These are phyloP conservation scores for Yamadazyma kitorensis DNA, from an alignment of 805 yeast species.

Conservation along the genomic window DNA sequence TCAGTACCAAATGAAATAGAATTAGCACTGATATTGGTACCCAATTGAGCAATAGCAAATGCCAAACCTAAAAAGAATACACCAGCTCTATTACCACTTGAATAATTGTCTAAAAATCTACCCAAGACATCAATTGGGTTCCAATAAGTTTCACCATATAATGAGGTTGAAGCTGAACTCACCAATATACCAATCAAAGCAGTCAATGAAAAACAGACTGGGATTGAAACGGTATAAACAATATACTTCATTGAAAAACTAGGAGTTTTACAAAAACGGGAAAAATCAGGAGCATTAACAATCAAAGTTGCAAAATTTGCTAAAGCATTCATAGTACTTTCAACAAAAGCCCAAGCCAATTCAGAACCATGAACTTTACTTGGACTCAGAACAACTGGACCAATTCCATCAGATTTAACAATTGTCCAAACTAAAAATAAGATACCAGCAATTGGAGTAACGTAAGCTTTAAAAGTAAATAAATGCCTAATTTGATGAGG, in stretches of 20 bases:
- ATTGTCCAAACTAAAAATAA: constrained; percentile 83
- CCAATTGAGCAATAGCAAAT: constrained; percentile 42
- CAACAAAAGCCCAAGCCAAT: constrained; percentile 81
- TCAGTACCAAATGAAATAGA: constrained; percentile 43
- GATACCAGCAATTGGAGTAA: constrained; percentile 81
- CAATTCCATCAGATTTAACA: constrained; percentile 76
- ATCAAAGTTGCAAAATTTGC: constrained; percentile 90
- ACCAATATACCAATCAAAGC: constrained; percentile 83
- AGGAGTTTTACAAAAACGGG: constrained; percentile 66
- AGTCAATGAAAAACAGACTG: constrained; percentile 74
- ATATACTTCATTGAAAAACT: constrained; percentile 37
- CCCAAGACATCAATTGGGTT: constrained; percentile 76
- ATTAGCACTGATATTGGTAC: constrained; percentile 42
- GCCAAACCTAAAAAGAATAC: constrained; percentile 38
- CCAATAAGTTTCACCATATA: constrained; percentile 77
- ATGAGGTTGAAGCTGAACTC: constrained; percentile 68
- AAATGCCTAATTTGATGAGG: constrained; percentile 83
- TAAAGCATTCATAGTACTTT: constrained; percentile 73
- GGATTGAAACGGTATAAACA: constrained; percentile 59
- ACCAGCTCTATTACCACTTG: constrained; percentile 41
- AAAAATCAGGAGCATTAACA: constrained; percentile 84
- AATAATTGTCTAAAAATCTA: constrained; percentile 49
- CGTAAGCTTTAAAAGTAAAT: constrained; percentile 75
- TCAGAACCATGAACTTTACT: constrained; percentile 51
- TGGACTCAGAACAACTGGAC: constrained; percentile 61